Evolutionary conservation across 1,284 basidiomycete species (phyloP).

Genomic region (Irpex sp.): DNA sequence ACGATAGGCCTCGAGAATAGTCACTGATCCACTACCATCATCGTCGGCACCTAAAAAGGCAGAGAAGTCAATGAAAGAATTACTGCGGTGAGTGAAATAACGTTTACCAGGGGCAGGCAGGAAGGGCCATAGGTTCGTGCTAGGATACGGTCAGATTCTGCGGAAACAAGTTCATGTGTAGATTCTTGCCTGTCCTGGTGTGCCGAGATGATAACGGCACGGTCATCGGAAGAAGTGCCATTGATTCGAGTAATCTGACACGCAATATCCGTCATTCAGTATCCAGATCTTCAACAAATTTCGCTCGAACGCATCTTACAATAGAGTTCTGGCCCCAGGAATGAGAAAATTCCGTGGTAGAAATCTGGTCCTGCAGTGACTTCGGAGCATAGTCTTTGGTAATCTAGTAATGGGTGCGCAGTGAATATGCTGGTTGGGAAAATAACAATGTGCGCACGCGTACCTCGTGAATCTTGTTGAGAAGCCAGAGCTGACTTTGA

Average conservation of each 20-base stretch:
- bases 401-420: slow-evolving; percentile 43
- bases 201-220: slow-evolving; percentile 70
- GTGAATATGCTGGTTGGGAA: slow-evolving; percentile 10
- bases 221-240: slow-evolving; percentile 62
- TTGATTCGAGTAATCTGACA: slow-evolving; percentile 67
- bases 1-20: slow-evolving; percentile 88
- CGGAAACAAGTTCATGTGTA: slow-evolving; percentile 4
- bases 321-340: slow-evolving; percentile 92
- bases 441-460: slow-evolving; percentile 6
- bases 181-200: slow-evolving; percentile 80
- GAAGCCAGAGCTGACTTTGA: slow-evolving; percentile 83
- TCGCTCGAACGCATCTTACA: slow-evolving; percentile 37
- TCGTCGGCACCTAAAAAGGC: slow-evolving; percentile 64
- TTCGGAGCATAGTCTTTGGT: slow-evolving; percentile 59
- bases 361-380: slow-evolving; percentile 54
- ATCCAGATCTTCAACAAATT: slow-evolving; percentile 12
- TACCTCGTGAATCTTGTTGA: slow-evolving; percentile 69
- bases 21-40: slow-evolving; percentile 89
- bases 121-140: slow-evolving; percentile 87
- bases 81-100: neutral
- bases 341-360: slow-evolving; percentile 80
- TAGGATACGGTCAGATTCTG: slow-evolving; percentile 27
- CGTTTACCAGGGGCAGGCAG: slow-evolving; percentile 77
- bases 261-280: neutral
- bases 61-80: slow-evolving; percentile 5